phyloP scores from a whole-genome alignment of 306 rosid species.

The Vigna angularis region DNA sequence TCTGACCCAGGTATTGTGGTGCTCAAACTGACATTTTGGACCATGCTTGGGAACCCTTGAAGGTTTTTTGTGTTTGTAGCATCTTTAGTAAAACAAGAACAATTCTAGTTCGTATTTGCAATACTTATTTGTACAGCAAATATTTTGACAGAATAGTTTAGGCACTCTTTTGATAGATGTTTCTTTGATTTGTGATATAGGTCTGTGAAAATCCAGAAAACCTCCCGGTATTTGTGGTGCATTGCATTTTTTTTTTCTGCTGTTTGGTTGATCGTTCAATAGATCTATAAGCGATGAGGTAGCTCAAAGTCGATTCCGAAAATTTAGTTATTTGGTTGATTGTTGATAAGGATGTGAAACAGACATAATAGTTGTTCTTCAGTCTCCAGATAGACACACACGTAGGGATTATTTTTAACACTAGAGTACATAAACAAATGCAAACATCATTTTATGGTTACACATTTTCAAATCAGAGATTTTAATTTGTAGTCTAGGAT shows the following conservation, averaged over 20 bases:
- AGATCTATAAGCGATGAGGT: not conserved
- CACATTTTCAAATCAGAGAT: too few relatives aligned
- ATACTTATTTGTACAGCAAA: slow-evolving; percentile 46
- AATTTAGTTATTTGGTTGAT: not conserved
- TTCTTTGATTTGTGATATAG: slow-evolving; percentile 23
- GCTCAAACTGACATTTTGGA: slow-evolving; percentile 38
- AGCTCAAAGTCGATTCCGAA: not conserved
- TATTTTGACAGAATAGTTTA: slow-evolving; percentile 14
- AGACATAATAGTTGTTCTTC: not conserved
- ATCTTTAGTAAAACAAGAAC: not conserved
- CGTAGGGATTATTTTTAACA: too few relatives aligned
- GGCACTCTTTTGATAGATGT: slow-evolving; percentile 15
- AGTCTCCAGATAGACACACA: not conserved
- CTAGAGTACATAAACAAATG: too few relatives aligned
- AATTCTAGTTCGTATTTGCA: slow-evolving; percentile 17
- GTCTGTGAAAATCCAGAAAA: slow-evolving; percentile 9
- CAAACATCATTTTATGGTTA: too few relatives aligned
- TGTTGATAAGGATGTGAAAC: too few relatives aligned
- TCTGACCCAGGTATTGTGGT: slow-evolving; percentile 51
- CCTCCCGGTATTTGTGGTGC: slow-evolving; percentile 17
- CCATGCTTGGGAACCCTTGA: slow-evolving; percentile 20
- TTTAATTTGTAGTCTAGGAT: too few relatives aligned
- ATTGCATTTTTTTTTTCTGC: slow-evolving; percentile 24
- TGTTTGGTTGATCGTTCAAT: slow-evolving; percentile 16
- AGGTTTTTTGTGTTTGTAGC: not conserved